Percentiles rank a stretch among this genome's conserved stretches.
Evolutionary conservation across 1,284 basidiomycete genomes (phyloP).

Genomic region (Sporisorium sorghi): DNA sequence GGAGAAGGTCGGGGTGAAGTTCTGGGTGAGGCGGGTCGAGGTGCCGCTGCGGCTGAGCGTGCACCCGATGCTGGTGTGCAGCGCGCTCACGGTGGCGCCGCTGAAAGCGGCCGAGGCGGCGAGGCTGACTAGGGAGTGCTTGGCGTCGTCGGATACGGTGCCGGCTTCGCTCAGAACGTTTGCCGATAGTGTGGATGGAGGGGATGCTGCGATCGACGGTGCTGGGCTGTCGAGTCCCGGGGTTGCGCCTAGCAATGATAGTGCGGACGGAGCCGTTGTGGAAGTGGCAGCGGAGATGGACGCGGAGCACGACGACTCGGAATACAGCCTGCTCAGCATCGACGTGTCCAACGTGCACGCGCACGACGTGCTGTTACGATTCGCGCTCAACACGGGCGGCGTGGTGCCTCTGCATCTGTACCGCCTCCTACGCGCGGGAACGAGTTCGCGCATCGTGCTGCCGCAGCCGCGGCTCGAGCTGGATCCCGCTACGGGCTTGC

Average conservation of each 20-base stretch:
- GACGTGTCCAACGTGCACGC: constrained; percentile 88
- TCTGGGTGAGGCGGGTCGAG: constrained; percentile 84
- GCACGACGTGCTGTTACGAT: constrained; percentile 84
- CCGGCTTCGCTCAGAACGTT: constrained; percentile 21
- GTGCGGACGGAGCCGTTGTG: not conserved
- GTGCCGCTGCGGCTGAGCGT: constrained; percentile 90
- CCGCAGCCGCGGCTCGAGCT: constrained; percentile 71
- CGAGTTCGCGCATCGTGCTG: constrained; percentile 60
- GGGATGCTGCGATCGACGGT: constrained; percentile 65
- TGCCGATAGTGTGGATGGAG: constrained; percentile 5
- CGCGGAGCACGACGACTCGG: constrained; percentile 18
- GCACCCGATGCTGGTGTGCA: constrained; percentile 87
- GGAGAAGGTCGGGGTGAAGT: constrained; percentile 71
- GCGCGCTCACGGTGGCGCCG: constrained; percentile 41
- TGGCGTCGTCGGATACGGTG: constrained; percentile 60
- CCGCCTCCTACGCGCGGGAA: constrained; percentile 21
- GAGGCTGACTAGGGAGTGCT: constrained; percentile 68
- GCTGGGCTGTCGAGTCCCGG: no score
- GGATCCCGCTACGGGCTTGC: constrained; percentile 56
- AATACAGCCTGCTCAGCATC: constrained; percentile 84
- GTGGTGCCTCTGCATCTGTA: constrained; percentile 26
- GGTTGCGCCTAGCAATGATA: no score
- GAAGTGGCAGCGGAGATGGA: not conserved
- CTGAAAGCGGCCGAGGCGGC: constrained; percentile 50
- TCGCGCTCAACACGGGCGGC: constrained; percentile 74